Conservation (phyloP, 2,329 filamentous ascomycete species). For the Hypocrella siamensis region DNA sequence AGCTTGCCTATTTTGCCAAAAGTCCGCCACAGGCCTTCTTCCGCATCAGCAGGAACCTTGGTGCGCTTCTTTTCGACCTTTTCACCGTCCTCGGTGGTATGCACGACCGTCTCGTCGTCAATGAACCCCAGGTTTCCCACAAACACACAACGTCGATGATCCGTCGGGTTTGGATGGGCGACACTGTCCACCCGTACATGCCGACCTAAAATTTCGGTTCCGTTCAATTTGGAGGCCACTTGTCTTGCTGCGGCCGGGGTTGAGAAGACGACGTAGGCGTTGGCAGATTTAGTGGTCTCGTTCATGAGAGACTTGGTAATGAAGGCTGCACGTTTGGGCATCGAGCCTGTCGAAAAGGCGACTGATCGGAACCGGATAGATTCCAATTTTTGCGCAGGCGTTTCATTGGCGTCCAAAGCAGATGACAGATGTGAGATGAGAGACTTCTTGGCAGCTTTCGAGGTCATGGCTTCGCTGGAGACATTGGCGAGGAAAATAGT, state of each 20-base stretch:
- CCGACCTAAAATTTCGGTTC: conserved; percentile 65
- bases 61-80: conserved; percentile 58
- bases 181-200: conserved; percentile 86
- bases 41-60: conserved; percentile 66
- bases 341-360: conserved; percentile 57
- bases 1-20: conserved; percentile 65
- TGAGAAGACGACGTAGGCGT: conserved; percentile 85
- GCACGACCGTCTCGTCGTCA: conserved; percentile 67
- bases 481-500: conserved; percentile 93
- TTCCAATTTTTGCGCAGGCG: conserved; percentile 57
- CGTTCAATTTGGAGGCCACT: conserved; percentile 67
- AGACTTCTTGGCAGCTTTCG: conserved; percentile 64
- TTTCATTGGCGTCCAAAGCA: conserved; percentile 41
- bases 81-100: conserved; percentile 47
- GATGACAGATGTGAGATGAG: conserved; percentile 66
- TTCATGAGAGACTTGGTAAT: conserved; percentile 85
- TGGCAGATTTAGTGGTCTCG: conserved; percentile 79
- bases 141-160: conserved; percentile 84
- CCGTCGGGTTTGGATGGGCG: conserved; percentile 67
- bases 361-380: conserved; percentile 91
- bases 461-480: conserved; percentile 65
- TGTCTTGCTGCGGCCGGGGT: conserved; percentile 59
- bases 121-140: conserved; percentile 94
- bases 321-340: conserved; percentile 89
- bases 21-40: conserved; percentile 81